Base-by-base conservation (phyloP, 352 stramenopile genomes). In the Phytophthora nicotianae region DNA sequence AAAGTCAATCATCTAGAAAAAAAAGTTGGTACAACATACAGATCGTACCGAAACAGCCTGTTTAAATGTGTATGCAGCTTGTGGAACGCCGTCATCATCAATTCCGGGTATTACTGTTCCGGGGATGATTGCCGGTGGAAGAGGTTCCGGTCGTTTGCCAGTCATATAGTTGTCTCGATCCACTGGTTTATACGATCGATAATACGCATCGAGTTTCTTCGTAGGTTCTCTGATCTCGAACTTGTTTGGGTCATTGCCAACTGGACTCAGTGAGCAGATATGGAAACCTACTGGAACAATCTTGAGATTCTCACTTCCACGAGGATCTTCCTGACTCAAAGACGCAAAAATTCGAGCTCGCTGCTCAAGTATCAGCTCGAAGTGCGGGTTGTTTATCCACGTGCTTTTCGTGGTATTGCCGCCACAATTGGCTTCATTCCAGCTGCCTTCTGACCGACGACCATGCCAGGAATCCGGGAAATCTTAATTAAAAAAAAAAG, bases 381-480 rank as follows among this genome's bases (percentile, higher is more conserved):
- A 95, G 29, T 81, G 88, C 0, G 90, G 90, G 21, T 97, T 97
- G 48, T 90, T 92, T 26, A 89, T 77, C 88, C 90, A 97, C 0
- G 90, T 96, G n/a, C 65, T 90, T 54, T 92, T 89, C 0, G 71
- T 89, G 0, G 72, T 83, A 58, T 96, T 96, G 11, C 88, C 85
- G 17, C 86, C 89, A 47, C 79, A 90, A n/a, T 72, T 92, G 1
- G 53, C 45, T 59, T 95, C 82, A 37, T 89, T 88, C 89, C 89
- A 97, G 29, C 65, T 75, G 0, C 88, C 88, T 72, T 91, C 70
- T 0, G 91, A 77, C 0, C 88, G 78, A 42, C 87, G 80, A 19
- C 90, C 86, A 35, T 89, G 90, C 77, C 88, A 93, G 14, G 87
- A 77, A 70, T 97, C 88, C 2, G 88, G 88, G 53, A 97, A 97